These are phyloP conservation scores for Neurospora sp. DNA, from an alignment of 495 filamentous ascomycete species.

Conservation along the genomic window DNA sequence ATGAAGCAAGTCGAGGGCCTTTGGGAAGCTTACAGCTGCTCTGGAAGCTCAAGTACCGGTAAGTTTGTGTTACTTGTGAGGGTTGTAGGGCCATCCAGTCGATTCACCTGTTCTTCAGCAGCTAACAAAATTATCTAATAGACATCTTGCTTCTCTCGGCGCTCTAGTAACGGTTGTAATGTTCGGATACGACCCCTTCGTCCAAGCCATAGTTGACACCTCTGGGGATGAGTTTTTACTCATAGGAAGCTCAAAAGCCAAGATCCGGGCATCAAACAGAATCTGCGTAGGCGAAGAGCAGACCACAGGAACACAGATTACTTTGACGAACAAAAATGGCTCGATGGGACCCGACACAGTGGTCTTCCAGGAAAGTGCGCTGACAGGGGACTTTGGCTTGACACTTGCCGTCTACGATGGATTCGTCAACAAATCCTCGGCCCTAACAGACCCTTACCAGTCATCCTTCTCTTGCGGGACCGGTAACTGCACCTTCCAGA, in stretches of 20 bases:
- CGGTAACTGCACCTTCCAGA: not conserved
- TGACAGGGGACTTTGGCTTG: not conserved
- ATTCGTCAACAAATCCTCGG: not conserved
- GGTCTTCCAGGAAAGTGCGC: not conserved
- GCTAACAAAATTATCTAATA: not conserved
- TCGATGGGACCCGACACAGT: not conserved
- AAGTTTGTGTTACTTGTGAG: not conserved
- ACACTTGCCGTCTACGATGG: not conserved
- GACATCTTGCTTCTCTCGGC: not conserved
- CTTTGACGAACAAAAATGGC: not conserved
- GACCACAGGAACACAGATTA: not conserved
- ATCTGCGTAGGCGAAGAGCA: not conserved
- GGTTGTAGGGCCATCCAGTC: not conserved
- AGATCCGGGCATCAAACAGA: not conserved
- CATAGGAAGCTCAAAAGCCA: not conserved
- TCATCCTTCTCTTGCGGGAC: not conserved
- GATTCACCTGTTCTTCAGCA: not conserved
- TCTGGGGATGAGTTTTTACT: not conserved
- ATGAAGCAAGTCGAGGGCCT: not conserved
- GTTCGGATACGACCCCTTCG: not conserved
- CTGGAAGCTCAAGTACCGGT: not conserved
- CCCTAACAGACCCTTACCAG: not conserved
- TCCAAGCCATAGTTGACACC: not conserved
- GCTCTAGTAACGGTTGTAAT: not conserved
- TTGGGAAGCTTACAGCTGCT: not conserved